A percentile compares a stretch with the other conserved stretches of the same genome.
Evolutionary conservation across 768 basidiomycete species (phyloP).

Genomic region (Macrolepiota albuminosa): DNA sequence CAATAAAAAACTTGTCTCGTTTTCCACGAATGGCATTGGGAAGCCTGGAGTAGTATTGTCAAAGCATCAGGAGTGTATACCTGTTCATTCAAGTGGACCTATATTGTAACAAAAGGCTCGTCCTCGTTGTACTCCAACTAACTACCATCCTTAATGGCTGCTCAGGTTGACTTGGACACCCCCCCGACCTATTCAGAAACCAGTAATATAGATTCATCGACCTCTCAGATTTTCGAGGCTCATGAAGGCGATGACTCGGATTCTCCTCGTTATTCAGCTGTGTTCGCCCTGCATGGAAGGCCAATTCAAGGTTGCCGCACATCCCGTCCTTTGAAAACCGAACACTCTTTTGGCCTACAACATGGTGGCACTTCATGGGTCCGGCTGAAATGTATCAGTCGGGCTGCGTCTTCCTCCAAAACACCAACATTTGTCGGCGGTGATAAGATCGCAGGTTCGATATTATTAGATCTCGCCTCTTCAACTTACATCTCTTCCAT

Average conservation of each 20-base stretch:
- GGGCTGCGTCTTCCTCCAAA: constrained; percentile 15
- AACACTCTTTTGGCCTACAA: constrained; percentile 4
- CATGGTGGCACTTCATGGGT: constrained; percentile 17
- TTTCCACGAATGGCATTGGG: background rate
- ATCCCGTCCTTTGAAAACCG: constrained; percentile 6
- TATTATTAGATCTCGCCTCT: constrained; percentile 25
- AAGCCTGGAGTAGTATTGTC: background rate
- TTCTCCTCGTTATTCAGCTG: constrained; percentile 7
- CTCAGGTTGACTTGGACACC: background rate
- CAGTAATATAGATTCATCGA: background rate
- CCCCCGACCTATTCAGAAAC: constrained; percentile 4
- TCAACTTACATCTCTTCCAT: constrained; percentile 25
- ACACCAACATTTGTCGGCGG: constrained; percentile 19
- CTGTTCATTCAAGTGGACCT: background rate
- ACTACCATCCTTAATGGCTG: background rate
- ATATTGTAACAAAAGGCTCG: background rate
- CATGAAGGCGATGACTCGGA: background rate
- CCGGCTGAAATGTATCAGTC: constrained; percentile 22
- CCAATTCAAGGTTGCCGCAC: constrained; percentile 5
- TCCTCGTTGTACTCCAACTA: background rate
- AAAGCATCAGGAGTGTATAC: background rate
- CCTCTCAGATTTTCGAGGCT: background rate
- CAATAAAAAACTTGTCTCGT: background rate
- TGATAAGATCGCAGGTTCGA: constrained; percentile 23
- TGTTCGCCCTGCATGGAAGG: constrained; percentile 11